Evolutionary conservation across 306 rosid species (phyloP).

Genomic region (Oxytropis ochrocephala): DNA sequence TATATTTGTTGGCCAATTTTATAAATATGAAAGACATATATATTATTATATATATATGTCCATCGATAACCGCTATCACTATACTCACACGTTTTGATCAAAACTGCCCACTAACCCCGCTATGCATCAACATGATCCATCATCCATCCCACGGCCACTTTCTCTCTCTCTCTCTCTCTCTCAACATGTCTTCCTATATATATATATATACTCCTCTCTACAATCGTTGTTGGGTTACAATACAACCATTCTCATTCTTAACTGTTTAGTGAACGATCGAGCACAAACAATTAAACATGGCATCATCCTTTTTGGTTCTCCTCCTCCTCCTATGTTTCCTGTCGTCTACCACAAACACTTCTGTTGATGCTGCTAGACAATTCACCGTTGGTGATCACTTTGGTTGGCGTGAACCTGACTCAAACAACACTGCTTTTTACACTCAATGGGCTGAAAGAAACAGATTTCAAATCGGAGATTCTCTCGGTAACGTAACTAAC

Average conservation of each 20-base stretch:
- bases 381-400: constrained; percentile 64
- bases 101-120: background rate
- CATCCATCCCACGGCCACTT: background rate
- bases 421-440: constrained; percentile 33
- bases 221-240: background rate
- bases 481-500: constrained; percentile 35
- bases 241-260: background rate
- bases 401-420: constrained; percentile 61
- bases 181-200: no score
- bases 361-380: constrained; percentile 32
- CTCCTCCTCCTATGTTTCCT: constrained; percentile 3
- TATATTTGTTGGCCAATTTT: no score
- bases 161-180: background rate
- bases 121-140: no score
- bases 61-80: background rate
- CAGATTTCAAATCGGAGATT: constrained; percentile 74
- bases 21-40: no score
- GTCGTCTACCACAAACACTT: constrained; percentile 1
- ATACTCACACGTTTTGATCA: background rate
- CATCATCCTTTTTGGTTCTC: constrained; percentile 18
- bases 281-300: constrained; percentile 9
- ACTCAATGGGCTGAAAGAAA: constrained; percentile 56
- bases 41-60: no score
- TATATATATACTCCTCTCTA: background rate
- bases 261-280: background rate